Conservation (phyloP, 805 yeast species). For the Sugiyamaella marilandica region DNA sequence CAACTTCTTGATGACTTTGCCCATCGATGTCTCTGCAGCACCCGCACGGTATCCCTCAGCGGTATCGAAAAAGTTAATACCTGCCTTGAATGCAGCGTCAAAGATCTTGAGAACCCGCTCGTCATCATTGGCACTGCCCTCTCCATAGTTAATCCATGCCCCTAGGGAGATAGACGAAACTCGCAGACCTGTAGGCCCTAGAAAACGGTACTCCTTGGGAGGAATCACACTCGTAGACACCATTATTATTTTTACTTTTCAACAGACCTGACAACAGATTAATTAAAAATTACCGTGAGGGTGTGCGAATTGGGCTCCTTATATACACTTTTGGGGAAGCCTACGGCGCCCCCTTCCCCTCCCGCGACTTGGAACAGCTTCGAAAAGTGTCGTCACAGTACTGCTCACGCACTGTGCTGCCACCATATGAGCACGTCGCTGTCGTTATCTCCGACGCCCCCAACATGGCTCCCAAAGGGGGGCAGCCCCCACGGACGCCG, state of each 20-base stretch:
- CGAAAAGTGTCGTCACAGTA: too few species aligned
- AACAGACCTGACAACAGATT: too few species aligned
- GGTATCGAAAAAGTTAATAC: constrained; percentile 31
- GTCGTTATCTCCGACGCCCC: constrained; percentile 1
- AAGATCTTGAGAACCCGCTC: constrained; percentile 24
- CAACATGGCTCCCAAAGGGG: background rate
- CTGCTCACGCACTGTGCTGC: background rate
- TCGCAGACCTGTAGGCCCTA: constrained; percentile 29
- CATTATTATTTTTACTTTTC: background rate
- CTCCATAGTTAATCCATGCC: constrained; percentile 30
- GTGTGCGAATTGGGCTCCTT: too few species aligned
- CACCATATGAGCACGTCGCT: background rate
- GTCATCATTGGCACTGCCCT: constrained; percentile 22
- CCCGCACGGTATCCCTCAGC: constrained; percentile 29
- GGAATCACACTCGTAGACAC: constrained; percentile 13
- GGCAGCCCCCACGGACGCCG: background rate
- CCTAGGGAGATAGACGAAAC: constrained; percentile 30
- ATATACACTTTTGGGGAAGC: too few species aligned
- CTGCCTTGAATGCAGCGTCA: constrained; percentile 28
- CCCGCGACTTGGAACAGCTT: too few species aligned
- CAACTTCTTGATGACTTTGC: constrained; percentile 25
- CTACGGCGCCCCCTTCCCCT: too few species aligned
- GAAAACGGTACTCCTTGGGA: constrained; percentile 26
- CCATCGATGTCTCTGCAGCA: constrained; percentile 28
- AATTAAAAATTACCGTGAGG: too few species aligned